Evolutionary conservation across 176 grass and related monocot species (phyloP).

Genomic region (Avena atlantica): DNA sequence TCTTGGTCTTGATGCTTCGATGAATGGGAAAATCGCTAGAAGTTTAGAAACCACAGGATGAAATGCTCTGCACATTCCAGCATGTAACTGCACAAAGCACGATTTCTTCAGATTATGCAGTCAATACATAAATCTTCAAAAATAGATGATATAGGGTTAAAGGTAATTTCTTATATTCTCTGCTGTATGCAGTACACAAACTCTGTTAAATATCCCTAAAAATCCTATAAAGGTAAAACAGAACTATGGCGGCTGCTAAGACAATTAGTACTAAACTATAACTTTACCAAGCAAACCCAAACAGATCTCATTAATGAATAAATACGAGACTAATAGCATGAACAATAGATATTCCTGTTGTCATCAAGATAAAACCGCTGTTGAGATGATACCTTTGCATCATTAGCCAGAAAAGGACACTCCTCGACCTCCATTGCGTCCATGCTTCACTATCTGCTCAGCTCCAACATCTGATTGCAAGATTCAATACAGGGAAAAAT

Average conservation of each 20-base stretch:
- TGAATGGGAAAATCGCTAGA: constrained; percentile 78
- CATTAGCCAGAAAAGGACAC: constrained; percentile 66
- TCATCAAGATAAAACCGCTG: constrained; percentile 25
- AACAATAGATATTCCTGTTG: constrained; percentile 20
- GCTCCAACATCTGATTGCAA: constrained; percentile 50
- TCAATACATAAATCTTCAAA: not conserved
- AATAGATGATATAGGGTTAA: not conserved
- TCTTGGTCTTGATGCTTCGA: constrained; percentile 95
- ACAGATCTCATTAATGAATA: not conserved
- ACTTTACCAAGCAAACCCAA: not conserved
- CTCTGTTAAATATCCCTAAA: no score
- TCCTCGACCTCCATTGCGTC: constrained; percentile 70
- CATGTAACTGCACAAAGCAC: constrained; percentile 69
- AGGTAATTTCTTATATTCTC: not conserved
- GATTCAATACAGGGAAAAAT: constrained; percentile 24
- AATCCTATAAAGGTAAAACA: constrained; percentile 12
- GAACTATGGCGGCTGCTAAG: not conserved
- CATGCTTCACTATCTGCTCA: constrained; percentile 50
- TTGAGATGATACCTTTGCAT: constrained; percentile 77
- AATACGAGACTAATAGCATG: not conserved
- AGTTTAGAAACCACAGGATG: constrained; percentile 77
- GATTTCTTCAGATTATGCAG: constrained; percentile 29
- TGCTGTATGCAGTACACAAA: not conserved
- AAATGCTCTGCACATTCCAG: constrained; percentile 73
- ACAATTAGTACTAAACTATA: not conserved